Evolutionary conservation across 1,284 basidiomycete genomes (phyloP).

Genomic region (Cutaneotrichosporon dermatis): DNA sequence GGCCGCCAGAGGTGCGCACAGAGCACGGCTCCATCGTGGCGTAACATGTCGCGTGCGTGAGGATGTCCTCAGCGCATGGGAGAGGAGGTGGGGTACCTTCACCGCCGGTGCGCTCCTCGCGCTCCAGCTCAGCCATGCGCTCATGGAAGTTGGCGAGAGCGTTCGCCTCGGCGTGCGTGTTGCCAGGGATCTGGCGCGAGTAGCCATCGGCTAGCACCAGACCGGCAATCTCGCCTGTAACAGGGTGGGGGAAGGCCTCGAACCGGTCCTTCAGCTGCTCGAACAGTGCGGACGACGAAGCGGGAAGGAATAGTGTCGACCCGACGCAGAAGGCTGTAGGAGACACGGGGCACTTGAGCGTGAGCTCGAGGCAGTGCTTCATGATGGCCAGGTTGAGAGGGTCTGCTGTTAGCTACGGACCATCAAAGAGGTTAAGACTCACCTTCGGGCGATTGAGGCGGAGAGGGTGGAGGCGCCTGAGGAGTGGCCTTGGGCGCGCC

Average conservation of each 20-base stretch:
- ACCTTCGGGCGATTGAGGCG: constrained; percentile 8
- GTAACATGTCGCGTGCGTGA: constrained; percentile 55
- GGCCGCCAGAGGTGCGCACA: constrained; percentile 76
- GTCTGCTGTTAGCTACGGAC: constrained; percentile 19
- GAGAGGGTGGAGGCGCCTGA: background rate
- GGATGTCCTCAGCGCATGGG: constrained; percentile 15
- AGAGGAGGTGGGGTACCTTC: constrained; percentile 28
- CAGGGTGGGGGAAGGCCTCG: constrained; percentile 21
- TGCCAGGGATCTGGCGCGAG: constrained; percentile 87
- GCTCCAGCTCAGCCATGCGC: constrained; percentile 11
- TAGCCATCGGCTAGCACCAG: constrained; percentile 72
- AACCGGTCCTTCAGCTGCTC: constrained; percentile 34
- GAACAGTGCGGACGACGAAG: constrained; percentile 43
- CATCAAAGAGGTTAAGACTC: background rate
- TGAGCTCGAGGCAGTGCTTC: constrained; percentile 43
- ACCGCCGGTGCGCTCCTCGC: background rate
- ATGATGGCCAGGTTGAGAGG: constrained; percentile 44
- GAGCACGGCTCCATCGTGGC: constrained; percentile 98
- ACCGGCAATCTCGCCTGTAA: constrained; percentile 20
- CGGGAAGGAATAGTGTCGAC: constrained; percentile 65
- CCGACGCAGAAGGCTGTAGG: constrained; percentile 93
- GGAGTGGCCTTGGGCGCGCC: constrained; percentile 9
- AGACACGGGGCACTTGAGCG: constrained; percentile 41
- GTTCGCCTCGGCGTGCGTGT: constrained; percentile 97
- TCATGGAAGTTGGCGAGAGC: constrained; percentile 70